Base-by-base conservation (phyloP, 2,329 filamentous ascomycete species). In the Aphanoascus verrucosus region DNA sequence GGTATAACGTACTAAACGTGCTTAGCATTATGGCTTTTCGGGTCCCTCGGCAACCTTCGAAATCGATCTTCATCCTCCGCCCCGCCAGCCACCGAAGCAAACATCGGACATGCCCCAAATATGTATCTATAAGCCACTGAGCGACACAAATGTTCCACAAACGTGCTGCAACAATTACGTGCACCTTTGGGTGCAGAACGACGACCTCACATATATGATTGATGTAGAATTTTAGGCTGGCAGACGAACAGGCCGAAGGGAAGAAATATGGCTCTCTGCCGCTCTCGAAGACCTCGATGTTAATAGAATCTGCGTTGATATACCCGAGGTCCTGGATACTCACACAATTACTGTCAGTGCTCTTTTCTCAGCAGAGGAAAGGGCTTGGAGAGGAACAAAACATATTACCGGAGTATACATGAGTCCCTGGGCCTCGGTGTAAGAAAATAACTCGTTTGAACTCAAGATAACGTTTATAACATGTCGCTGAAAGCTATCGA, bases 201-300 rank as follows among this genome's bases (percentile, higher is more conserved):
- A 12, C 20, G 19, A 52, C 20, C 32, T n/a, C 11, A 19, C 23
- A 3, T 12, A 46, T 32, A 19, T 41, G 3, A 19, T 52, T 52
- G 2, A 52, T 52, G 17, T 41, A 19, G 19, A 11, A 14, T 2
- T 14, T 28, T 6, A 52, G 41, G 9, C 32, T 46, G 3, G 50
- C 41, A 4, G 50, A 23, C 32, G n/a, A 46, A 3, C 34, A 15
- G 4, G 40, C 20, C 41, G 32, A 52, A n/a, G 50, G 50, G 20
- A 52, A 20, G n/a, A 20, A 52, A 11, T 45, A 52, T 46, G 50
- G 50, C 7, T 28, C 17, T n/a, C 14, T 7, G 17, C 32, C 28
- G 32, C 50, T 52, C 32, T 46, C 19, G 42, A 40, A 14, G 41
- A 52, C 32, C 28, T 52, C 34, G 14, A 52, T 32, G 34, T n/a